Evolutionary conservation across 352 stramenopile genomes (phyloP).

Genomic region (Phytophthora chlamydospora): DNA sequence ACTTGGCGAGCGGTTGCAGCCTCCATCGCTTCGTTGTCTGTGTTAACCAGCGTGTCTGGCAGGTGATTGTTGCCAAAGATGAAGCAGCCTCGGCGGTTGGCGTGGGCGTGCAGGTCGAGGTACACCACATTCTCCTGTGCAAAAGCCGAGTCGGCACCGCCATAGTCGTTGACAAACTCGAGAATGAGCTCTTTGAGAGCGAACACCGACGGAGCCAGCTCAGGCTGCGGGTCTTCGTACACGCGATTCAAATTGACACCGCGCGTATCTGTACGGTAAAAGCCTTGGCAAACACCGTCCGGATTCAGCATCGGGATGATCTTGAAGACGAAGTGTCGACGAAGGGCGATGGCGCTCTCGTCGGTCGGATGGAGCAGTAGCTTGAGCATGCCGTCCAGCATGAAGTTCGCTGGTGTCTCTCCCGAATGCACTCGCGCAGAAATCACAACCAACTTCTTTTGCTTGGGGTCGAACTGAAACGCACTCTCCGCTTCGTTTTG

Average conservation of each 20-base stretch:
- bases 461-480: constrained; percentile 32
- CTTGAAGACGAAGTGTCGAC: constrained; percentile 89
- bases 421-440: constrained; percentile 86
- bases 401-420: constrained; percentile 87
- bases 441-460: constrained; percentile 70
- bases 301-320: constrained; percentile 93
- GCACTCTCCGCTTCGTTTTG: constrained; percentile 30
- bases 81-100: constrained; percentile 90
- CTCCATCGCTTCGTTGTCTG: constrained; percentile 19
- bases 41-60: constrained; percentile 9
- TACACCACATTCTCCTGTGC: constrained; percentile 64
- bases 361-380: constrained; percentile 70
- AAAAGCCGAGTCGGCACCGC: constrained; percentile 22
- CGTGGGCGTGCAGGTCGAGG: constrained; percentile 91
- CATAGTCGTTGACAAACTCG: constrained; percentile 36
- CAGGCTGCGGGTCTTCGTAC: constrained; percentile 63
- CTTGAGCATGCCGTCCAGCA: constrained; percentile 91
- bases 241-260: constrained; percentile 92
- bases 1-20: constrained; percentile 51
- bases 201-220: constrained; percentile 70
- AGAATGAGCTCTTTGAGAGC: constrained; percentile 63
- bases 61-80: constrained; percentile 89
- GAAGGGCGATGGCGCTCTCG: constrained; percentile 64
- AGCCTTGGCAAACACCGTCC: constrained; percentile 88
- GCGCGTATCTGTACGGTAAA: constrained; percentile 86